Conservation (phyloP, 805 yeast species). For the Candida patagonica region DNA sequence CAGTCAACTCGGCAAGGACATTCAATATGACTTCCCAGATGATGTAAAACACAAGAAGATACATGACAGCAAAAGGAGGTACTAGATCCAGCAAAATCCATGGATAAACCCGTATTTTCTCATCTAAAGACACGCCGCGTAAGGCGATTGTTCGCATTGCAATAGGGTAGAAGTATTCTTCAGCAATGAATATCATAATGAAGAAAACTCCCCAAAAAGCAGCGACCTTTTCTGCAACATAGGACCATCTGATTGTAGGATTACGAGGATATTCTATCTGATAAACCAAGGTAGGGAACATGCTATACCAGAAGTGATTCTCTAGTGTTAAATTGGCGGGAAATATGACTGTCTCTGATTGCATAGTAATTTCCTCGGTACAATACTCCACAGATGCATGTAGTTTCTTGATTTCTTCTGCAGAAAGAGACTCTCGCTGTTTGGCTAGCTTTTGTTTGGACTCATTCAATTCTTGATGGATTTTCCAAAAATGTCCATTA, state of each 20-base stretch:
- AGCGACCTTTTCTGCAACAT: constrained; percentile 55
- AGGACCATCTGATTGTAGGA: constrained; percentile 53
- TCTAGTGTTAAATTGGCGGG: constrained; percentile 60
- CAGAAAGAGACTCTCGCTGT: neutral
- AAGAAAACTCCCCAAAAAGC: constrained; percentile 85
- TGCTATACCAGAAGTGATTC: constrained; percentile 68
- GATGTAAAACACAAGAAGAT: constrained; percentile 70
- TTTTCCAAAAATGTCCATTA: constrained; percentile 67
- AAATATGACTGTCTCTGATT: constrained; percentile 40
- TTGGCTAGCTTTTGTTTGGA: constrained; percentile 5
- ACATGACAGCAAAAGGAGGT: constrained; percentile 70
- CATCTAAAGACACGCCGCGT: constrained; percentile 39
- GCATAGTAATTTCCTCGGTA: constrained; percentile 57
- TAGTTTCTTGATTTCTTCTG: neutral
- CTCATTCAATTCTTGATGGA: constrained; percentile 14
- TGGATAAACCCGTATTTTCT: constrained; percentile 42
- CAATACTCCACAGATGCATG: constrained; percentile 41
- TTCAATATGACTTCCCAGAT: constrained; percentile 95
- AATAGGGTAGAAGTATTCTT: constrained; percentile 63
- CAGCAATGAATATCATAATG: constrained; percentile 74
- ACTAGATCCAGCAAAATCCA: constrained; percentile 59
- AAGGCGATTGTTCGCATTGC: constrained; percentile 51
- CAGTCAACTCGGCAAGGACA: constrained; percentile 78
- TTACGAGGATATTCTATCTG: constrained; percentile 79
- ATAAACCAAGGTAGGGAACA: constrained; percentile 74